phyloP scores from a whole-genome alignment of 2,329 filamentous ascomycete species.

The Nemania diffusa region DNA sequence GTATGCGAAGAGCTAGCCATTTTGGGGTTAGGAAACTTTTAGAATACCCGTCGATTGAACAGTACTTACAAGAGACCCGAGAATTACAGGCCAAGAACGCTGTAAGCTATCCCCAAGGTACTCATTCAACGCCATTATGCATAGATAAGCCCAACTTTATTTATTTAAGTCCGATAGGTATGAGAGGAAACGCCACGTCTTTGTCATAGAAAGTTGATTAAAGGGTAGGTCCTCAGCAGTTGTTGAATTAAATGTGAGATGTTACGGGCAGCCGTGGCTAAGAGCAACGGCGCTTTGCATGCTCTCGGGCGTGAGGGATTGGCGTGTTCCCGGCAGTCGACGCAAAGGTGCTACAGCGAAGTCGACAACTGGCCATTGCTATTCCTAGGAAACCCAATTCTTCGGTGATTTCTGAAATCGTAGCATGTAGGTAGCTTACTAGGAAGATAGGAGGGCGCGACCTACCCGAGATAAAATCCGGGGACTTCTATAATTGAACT shows the following conservation, averaged over 20 bases:
- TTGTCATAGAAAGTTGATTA: too few species aligned
- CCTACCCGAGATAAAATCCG: too few species aligned
- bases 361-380: neutral
- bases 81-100: neutral
- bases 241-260: too few species aligned
- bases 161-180: neutral
- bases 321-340: neutral
- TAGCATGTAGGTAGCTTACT: too few species aligned
- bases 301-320: too few species aligned
- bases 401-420: neutral
- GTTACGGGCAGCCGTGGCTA: too few species aligned
- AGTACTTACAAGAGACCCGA: neutral
- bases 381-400: neutral
- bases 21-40: neutral
- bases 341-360: neutral
- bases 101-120: neutral
- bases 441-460: too few species aligned
- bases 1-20: constrained; percentile 1
- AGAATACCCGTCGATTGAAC: neutral
- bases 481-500: too few species aligned
- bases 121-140: neutral
- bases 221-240: too few species aligned
- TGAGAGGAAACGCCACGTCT: too few species aligned
- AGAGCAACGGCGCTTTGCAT: too few species aligned
- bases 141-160: neutral